These are phyloP conservation scores for Candida railenensis DNA, from an alignment of 805 yeast species.

Conservation along the genomic window DNA sequence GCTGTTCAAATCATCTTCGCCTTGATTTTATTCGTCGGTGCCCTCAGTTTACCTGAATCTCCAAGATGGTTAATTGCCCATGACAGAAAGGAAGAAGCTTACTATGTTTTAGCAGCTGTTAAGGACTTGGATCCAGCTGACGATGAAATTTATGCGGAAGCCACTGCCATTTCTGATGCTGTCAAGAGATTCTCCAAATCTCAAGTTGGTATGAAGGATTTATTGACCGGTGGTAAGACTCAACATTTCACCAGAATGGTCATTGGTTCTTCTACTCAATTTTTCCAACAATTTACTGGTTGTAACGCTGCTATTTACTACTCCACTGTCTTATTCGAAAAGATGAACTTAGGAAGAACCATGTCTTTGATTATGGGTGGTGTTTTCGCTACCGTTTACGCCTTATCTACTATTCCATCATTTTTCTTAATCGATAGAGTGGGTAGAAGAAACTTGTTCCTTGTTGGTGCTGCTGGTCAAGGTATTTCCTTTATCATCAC, in stretches of 20 bases:
- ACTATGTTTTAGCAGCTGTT: conserved; percentile 41
- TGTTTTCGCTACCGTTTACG: conserved; percentile 60
- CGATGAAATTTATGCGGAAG: conserved; percentile 43
- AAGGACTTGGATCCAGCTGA: conserved; percentile 35
- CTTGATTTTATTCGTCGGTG: conserved; percentile 36
- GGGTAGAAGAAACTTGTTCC: conserved; percentile 46
- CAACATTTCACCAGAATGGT: conserved; percentile 62
- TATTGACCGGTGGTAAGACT: conserved; percentile 52
- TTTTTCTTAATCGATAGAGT: conserved; percentile 42
- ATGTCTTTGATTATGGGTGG: conserved; percentile 63
- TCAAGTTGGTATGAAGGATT: conserved; percentile 45
- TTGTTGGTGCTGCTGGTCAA: conserved; percentile 44
- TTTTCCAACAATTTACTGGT: conserved; percentile 71
- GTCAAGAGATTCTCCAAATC: conserved; percentile 47
- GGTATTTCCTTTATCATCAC: conserved; percentile 39
- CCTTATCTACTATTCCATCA: conserved; percentile 49
- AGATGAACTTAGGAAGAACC: conserved; percentile 49
- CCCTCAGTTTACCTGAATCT: conserved; percentile 58
- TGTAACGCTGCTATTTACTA: conserved; percentile 71
- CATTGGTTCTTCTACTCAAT: conserved; percentile 64
- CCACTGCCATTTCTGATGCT: conserved; percentile 47
- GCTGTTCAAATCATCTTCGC: conserved; percentile 66
- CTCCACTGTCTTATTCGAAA: conserved; percentile 54
- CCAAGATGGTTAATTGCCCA: conserved; percentile 69
- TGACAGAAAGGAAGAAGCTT: conserved; percentile 51